Percentiles rank a stretch among this genome's conserved stretches.
Evolutionary conservation across 2,329 filamentous ascomycete genomes (phyloP).

Genomic region (Trichoderma sp.): DNA sequence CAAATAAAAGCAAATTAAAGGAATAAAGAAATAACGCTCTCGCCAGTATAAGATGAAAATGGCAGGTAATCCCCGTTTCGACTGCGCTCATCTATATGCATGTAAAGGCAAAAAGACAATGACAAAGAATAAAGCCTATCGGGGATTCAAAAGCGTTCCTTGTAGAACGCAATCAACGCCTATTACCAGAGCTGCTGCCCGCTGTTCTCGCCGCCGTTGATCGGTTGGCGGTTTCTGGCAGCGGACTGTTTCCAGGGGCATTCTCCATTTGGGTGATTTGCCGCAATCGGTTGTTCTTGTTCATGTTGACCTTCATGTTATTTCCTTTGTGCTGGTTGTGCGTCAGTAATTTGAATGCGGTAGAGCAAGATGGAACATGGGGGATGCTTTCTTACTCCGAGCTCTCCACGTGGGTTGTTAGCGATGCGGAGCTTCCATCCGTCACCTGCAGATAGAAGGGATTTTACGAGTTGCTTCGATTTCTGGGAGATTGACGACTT

Average conservation of each 20-base stretch:
- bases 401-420: constrained; percentile 36
- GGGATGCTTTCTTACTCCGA: constrained; percentile 29
- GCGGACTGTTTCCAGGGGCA: not conserved
- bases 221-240: not conserved
- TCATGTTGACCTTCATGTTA: constrained; percentile 35
- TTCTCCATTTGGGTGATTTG: constrained; percentile 14
- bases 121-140: not conserved
- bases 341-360: not conserved
- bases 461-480: constrained; percentile 39
- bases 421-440: constrained; percentile 36
- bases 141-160: not conserved
- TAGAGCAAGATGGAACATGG: not conserved
- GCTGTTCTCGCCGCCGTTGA: no score
- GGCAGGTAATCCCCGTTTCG: not conserved
- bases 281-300: constrained; percentile 32
- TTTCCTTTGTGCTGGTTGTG: constrained; percentile 32
- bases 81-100: constrained; percentile 2
- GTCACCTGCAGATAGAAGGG: constrained; percentile 34
- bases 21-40: not conserved
- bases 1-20: not conserved
- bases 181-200: not conserved
- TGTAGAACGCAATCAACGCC: not conserved
- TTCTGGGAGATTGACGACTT: constrained; percentile 2
- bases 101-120: not conserved
- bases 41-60: not conserved